phyloP scores from a whole-genome alignment of 768 basidiomycete species.

The Trametes villosa region DNA sequence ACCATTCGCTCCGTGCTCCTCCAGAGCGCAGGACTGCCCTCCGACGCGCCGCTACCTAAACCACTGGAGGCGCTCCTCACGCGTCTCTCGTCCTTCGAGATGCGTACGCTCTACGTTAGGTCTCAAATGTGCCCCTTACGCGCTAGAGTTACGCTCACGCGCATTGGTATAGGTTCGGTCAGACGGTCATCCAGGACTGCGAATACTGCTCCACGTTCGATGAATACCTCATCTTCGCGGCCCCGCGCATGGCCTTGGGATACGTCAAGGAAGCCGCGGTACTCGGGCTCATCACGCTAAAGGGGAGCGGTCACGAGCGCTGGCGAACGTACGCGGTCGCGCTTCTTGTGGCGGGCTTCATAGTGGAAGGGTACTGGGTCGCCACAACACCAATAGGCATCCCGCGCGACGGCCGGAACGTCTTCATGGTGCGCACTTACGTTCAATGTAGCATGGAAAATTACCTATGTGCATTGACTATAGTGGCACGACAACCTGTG shows the following conservation, averaged over 20 bases:
- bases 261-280: conserved; percentile 63
- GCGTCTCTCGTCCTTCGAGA: conserved; percentile 59
- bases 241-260: conserved; percentile 57
- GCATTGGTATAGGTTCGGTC: conserved; percentile 59
- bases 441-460: too few relatives aligned
- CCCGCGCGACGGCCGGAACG: conserved; percentile 41
- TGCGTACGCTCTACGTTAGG: conserved; percentile 63
- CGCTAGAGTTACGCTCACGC: neutral
- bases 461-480: neutral
- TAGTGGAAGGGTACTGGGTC: conserved; percentile 60
- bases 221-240: conserved; percentile 63
- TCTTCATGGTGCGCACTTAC: conserved; percentile 43
- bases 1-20: conserved; percentile 51
- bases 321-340: conserved; percentile 53
- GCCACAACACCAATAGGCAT: conserved; percentile 53
- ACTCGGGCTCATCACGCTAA: conserved; percentile 52
- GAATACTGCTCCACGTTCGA: conserved; percentile 63
- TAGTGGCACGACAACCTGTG: conserved; percentile 73
- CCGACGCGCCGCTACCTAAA: conserved; percentile 41
- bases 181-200: conserved; percentile 64
- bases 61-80: conserved; percentile 57
- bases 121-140: conserved; percentile 33
- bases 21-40: conserved; percentile 40
- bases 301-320: conserved; percentile 44
- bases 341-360: conserved; percentile 49